Evolutionary conservation across 345 rosid genomes (phyloP).

Genomic region (Triadica sebifera): DNA sequence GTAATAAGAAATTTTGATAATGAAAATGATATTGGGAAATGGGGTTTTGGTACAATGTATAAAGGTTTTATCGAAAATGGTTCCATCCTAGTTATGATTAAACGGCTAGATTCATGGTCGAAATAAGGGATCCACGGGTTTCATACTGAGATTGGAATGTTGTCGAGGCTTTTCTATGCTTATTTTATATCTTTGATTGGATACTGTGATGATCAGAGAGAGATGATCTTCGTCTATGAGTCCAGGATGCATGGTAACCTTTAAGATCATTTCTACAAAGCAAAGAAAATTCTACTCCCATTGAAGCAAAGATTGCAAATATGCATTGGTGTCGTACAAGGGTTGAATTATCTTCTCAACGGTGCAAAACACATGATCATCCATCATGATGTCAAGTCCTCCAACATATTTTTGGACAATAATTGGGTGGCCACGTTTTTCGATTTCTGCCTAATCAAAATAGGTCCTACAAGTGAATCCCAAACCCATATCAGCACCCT

Average conservation of each 20-base stretch:
- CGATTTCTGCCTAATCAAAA: too few species aligned
- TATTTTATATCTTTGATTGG: conserved; percentile 43
- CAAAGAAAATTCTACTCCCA: conserved; percentile 17
- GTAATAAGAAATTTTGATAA: conserved; percentile 30
- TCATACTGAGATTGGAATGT: conserved; percentile 38
- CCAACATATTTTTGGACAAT: too few species aligned
- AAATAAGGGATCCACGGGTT: conserved; percentile 40
- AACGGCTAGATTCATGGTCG: conserved; percentile 32
- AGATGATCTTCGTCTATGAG: conserved; percentile 46
- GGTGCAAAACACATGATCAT: conserved; percentile 40
- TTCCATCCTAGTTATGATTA: conserved; percentile 32
- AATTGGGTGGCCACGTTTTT: too few species aligned
- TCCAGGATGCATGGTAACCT: conserved; percentile 33
- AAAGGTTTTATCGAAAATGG: conserved; percentile 22
- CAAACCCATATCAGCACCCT: too few species aligned
- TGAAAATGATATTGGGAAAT: conserved; percentile 23
- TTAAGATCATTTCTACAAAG: conserved; percentile 26
- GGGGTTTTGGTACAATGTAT: conserved; percentile 42
- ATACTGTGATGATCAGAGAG: conserved; percentile 32
- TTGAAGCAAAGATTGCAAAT: conserved; percentile 43
- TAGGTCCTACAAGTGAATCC: too few species aligned
- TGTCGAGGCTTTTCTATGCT: conserved; percentile 38
- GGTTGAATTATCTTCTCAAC: conserved; percentile 29
- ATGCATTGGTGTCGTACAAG: conserved; percentile 42
- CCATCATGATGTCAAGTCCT: conserved; percentile 49